A percentile compares a stretch with the other conserved stretches of the same genome.
phyloP scores from a whole-genome alignment of 371 early-diverging fungal genomes.

The Mucor circinelloides region DNA sequence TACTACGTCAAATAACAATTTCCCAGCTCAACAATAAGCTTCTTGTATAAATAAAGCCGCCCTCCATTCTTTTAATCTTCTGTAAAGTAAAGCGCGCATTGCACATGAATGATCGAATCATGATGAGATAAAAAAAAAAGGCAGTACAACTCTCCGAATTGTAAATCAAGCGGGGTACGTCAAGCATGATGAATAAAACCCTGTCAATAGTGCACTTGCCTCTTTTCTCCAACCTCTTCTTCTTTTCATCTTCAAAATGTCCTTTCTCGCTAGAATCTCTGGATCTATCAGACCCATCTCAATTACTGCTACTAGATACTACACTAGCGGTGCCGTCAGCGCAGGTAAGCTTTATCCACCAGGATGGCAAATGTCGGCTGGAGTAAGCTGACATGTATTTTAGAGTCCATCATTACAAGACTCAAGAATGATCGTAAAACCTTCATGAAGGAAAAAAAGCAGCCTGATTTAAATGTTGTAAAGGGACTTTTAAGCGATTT shows the following conservation, averaged over 20 bases:
- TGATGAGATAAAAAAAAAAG: constrained; percentile 1
- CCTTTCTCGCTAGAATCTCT: constrained; percentile 12
- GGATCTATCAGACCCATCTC: constrained; percentile 2
- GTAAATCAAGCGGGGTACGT: neutral
- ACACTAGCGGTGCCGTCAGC: constrained; percentile 12
- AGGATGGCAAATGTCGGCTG: neutral
- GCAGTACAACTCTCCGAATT: neutral
- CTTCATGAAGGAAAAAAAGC: constrained; percentile 75
- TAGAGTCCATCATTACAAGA: constrained; percentile 41
- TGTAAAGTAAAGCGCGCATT: neutral
- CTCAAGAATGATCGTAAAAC: constrained; percentile 71
- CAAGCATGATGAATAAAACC: neutral
- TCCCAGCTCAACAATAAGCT: constrained; percentile 5
- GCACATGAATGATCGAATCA: neutral
- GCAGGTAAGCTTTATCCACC: constrained; percentile 2
- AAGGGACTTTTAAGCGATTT: constrained; percentile 73
- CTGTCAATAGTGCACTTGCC: neutral
- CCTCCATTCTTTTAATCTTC: neutral
- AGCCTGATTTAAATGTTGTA: constrained; percentile 67
- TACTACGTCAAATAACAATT: constrained; percentile 3
- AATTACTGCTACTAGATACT: constrained; percentile 10
- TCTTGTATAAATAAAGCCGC: neutral
- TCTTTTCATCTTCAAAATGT: constrained; percentile 8
- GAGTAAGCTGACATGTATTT: neutral
- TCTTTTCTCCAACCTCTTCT: neutral